Evolutionary conservation across 805 yeast genomes (phyloP).

Genomic region (Suhomyces faveliae): DNA sequence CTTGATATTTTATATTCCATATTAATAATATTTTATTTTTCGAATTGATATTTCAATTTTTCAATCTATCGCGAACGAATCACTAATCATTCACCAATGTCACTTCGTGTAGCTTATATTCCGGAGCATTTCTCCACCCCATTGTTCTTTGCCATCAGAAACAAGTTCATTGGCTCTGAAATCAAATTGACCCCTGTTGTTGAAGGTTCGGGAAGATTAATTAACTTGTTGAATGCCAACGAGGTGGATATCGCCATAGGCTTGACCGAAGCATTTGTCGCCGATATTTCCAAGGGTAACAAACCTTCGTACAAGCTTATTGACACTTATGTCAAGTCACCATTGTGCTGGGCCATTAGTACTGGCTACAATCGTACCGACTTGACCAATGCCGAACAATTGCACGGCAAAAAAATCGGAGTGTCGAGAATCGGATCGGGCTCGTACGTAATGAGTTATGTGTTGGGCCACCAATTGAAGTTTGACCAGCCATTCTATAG

Average conservation of each 20-base stretch:
- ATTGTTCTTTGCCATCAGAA: constrained; percentile 61
- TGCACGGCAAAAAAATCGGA: constrained; percentile 66
- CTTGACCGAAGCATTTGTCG: constrained; percentile 85
- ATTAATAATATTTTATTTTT: no score
- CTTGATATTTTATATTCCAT: no score
- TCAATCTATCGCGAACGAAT: background rate
- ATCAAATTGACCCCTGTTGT: constrained; percentile 69
- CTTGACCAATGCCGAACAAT: constrained; percentile 47
- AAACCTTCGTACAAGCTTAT: constrained; percentile 53
- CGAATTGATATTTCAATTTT: no score
- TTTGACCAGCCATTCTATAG: constrained; percentile 53
- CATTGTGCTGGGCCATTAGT: constrained; percentile 87
- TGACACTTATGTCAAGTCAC: constrained; percentile 84
- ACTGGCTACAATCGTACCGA: constrained; percentile 67
- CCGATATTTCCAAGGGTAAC: constrained; percentile 75
- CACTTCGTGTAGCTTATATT: constrained; percentile 68
- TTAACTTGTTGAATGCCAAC: constrained; percentile 62
- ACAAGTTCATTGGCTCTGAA: constrained; percentile 56
- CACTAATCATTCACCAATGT: constrained; percentile 3
- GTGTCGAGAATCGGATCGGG: constrained; percentile 90
- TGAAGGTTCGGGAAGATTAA: constrained; percentile 86
- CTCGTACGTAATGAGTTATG: constrained; percentile 87
- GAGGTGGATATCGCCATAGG: constrained; percentile 83
- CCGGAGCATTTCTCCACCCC: constrained; percentile 95
- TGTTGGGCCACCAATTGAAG: constrained; percentile 60